phyloP scores from a whole-genome alignment of 2,329 filamentous ascomycete genomes.

The Pseudogymnoascus sp. region DNA sequence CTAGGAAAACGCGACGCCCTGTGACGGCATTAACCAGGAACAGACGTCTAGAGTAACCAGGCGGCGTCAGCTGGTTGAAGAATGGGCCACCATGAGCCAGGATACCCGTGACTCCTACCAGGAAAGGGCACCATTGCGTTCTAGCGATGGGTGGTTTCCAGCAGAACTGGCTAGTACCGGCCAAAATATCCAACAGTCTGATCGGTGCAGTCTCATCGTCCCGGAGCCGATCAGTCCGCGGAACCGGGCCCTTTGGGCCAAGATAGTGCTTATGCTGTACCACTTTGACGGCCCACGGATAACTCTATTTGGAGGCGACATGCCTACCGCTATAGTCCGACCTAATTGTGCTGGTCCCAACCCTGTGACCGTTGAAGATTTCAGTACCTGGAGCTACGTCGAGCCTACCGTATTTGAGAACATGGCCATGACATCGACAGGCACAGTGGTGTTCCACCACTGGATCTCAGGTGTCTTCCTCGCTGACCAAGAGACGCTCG shows the following conservation, averaged over 20 bases:
- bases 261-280: too few species aligned
- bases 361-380: not conserved
- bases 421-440: not conserved
- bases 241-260: not conserved
- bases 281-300: too few species aligned
- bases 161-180: not conserved
- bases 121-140: not conserved
- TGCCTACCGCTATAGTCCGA: not conserved
- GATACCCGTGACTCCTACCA: not conserved
- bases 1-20: not conserved
- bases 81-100: not conserved
- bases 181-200: not conserved
- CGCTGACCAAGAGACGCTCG: not conserved
- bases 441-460: not conserved
- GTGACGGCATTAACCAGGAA: not conserved
- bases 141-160: not conserved
- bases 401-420: not conserved
- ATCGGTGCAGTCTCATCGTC: not conserved
- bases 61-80: not conserved
- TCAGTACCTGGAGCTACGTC: not conserved
- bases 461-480: not conserved
- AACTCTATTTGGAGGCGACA: too few species aligned
- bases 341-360: not conserved
- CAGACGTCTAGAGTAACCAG: not conserved
- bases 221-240: not conserved